phyloP scores from a whole-genome alignment of 139 green algal genomes.

The Tetradesmus obliquus region DNA sequence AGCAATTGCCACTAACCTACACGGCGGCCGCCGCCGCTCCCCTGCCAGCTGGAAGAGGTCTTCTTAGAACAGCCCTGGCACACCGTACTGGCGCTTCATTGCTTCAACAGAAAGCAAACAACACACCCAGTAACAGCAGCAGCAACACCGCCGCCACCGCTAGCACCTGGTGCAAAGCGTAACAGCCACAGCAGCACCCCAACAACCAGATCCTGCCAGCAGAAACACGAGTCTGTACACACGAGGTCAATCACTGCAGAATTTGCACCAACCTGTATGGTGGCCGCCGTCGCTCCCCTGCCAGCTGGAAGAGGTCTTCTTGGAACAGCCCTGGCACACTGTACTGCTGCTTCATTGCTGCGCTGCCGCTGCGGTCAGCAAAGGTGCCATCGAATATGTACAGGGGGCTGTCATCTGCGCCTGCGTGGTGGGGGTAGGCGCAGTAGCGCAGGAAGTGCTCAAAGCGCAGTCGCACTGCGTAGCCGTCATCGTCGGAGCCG shows the following conservation, averaged over 20 bases:
- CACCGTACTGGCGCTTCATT: conserved; percentile 29
- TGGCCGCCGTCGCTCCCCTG: conserved; percentile 81
- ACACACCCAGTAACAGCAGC: too few relatives aligned
- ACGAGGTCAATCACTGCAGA: too few relatives aligned
- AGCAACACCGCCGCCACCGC: too few relatives aligned
- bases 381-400: conserved; percentile 87
- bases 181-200: too few relatives aligned
- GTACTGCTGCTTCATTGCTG: conserved; percentile 31
- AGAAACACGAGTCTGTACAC: too few relatives aligned
- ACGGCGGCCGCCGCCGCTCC: conserved; percentile 81
- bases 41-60: conserved; percentile 91
- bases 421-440: conserved; percentile 55
- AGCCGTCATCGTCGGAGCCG: conserved; percentile 92
- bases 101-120: too few relatives aligned
- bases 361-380: conserved; percentile 2
- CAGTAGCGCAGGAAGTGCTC: conserved; percentile 83
- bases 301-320: conserved; percentile 93
- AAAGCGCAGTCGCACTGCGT: conserved; percentile 86
- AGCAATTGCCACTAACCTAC: conserved; percentile 58
- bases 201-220: too few relatives aligned
- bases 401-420: conserved; percentile 81
- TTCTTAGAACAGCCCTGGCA: conserved; percentile 62
- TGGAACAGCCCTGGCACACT: conserved; percentile 28
- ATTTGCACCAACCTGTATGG: conserved; percentile 71
- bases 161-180: too few relatives aligned